phyloP scores from a whole-genome alignment of 129 eudicot species.

The Solidago caesia region DNA sequence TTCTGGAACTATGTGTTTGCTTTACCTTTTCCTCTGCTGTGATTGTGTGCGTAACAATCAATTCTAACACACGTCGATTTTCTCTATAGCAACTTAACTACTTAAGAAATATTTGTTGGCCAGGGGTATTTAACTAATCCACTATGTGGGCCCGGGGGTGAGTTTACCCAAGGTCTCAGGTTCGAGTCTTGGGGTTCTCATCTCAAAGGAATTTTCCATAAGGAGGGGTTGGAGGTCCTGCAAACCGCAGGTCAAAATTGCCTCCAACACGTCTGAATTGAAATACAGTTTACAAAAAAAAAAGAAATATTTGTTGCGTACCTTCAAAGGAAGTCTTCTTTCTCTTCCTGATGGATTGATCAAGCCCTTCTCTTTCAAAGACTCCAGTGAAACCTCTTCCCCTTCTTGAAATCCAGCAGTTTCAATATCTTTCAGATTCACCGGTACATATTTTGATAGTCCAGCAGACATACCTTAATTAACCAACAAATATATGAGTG shows the following conservation, averaged over 20 bases:
- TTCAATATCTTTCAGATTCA: conserved; percentile 81
- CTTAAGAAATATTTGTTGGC: not conserved
- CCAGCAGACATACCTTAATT: conserved; percentile 86
- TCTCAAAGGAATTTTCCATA: too few species aligned
- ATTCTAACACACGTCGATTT: too few species aligned
- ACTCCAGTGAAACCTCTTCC: conserved; percentile 92
- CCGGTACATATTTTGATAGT: conserved; percentile 81
- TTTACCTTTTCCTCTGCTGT: not conserved
- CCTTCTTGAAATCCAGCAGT: conserved; percentile 84
- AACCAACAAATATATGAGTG: conserved; percentile 6
- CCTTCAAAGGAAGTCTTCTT: conserved; percentile 90
- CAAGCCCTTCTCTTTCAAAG: conserved; percentile 69
- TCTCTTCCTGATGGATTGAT: conserved; percentile 98
- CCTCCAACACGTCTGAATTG: too few species aligned
- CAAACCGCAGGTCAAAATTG: too few species aligned
- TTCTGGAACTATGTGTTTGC: not conserved
- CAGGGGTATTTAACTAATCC: too few species aligned
- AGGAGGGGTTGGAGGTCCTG: too few species aligned
- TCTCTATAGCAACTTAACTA: too few species aligned
- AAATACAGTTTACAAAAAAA: too few species aligned
- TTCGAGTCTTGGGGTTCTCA: too few species aligned
- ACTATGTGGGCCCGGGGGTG: too few species aligned
- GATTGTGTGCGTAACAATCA: not conserved
- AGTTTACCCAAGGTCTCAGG: too few species aligned
- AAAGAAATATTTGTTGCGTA: conserved; percentile 2